Base-by-base conservation (phyloP, 495 filamentous ascomycete species). In the Penicillium subrubescens region DNA sequence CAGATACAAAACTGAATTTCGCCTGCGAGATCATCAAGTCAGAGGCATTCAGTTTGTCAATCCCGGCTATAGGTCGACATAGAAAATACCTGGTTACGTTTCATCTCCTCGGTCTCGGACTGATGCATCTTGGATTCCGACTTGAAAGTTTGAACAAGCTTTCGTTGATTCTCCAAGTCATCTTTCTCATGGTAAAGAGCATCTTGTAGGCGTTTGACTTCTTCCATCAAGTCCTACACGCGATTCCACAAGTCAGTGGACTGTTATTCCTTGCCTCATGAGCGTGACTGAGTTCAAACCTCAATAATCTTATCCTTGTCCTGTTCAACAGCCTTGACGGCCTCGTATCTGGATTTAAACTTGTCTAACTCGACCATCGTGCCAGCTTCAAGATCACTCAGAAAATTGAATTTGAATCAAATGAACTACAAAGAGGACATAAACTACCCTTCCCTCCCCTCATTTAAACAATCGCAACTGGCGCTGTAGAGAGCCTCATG, bases 1-100 rank as follows among this genome's bases (percentile, higher is more conserved):
- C 70, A 19, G 67, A 74, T 57, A 71, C 67, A 56, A 61, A 76
- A 50, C 57, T 65, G 14, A 73, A 34, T 57, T 61, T 70, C 19
- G 59, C 62, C 70, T 72, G 21, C 51, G n/a, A 7, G 11, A 44
- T n/a, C 31, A 44, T 19, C 15, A 8, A 44, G 41, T 44, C 41
- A 44, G 41, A n/a, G n/a, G n/a, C n/a, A n/a, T n/a, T n/a, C n/a
- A n/a, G n/a, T n/a, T n/a, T n/a, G n/a, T n/a, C n/a, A n/a, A n/a
- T n/a, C n/a, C n/a, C n/a, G n/a, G n/a, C n/a, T n/a, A n/a, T n/a
- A n/a, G n/a, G n/a, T n/a, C n/a, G n/a, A n/a, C n/a, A n/a, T n/a
- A n/a, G n/a, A n/a, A n/a, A n/a, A n/a, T n/a, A 71, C 69, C 57
- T 68, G 51, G 44, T 62, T 62, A 5, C 58, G 63, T 29, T 43